Evolutionary conservation across 805 yeast species (phyloP), one percentile per base, ranked within the genome.

Genomic region (Yarrowia sp.): DNA sequence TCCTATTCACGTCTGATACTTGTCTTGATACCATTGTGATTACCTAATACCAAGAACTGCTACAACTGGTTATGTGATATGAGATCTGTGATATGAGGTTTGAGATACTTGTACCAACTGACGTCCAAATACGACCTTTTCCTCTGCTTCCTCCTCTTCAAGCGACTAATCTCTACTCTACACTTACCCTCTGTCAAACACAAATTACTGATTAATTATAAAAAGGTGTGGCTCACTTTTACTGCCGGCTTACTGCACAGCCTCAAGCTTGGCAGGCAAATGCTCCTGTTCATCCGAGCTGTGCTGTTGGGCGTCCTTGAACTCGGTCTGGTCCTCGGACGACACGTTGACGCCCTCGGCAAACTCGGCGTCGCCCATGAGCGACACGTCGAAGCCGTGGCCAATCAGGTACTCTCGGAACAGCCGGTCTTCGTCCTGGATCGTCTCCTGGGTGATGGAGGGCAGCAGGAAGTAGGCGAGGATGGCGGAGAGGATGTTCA

Each of bases 381-480:
- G 65, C 14, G 83, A 71, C 64, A 86, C 81, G 76, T 92, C 97
- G 77, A 84, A 92, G 42, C 97, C 97, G 70, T 89, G 82, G n/a
- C 79, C 80, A 63, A 77, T 79, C 74, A 93, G 85, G 78, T 91
- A 92, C 52, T 82, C 85, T 70, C 89, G 75, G 80, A 92, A 93
- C 63, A 80, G 82, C 40, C 79, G 81, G 79, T 93, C 98, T 80
- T 93, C 98, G 70, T 85, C 82, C 72, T 85, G 84, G 79, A 92
- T 86, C 36, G 95, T 89, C 73, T 87, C 90, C 79, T 92, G 98
- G 75, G 90, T 93, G 64, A 93, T 87, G 32, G 89, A 80, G 43
- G 98, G 98, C 70, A 90, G 81, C 75, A 85, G 85, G 78, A 92
- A 87, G 46, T 90, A 74, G 5, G 92, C 89, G 61, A 91, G 77